A percentile compares a stretch with the other conserved stretches of the same genome.
These are phyloP conservation scores for Spiraea crenata DNA, from an alignment of 331 rosid species.

Conservation along the genomic window DNA sequence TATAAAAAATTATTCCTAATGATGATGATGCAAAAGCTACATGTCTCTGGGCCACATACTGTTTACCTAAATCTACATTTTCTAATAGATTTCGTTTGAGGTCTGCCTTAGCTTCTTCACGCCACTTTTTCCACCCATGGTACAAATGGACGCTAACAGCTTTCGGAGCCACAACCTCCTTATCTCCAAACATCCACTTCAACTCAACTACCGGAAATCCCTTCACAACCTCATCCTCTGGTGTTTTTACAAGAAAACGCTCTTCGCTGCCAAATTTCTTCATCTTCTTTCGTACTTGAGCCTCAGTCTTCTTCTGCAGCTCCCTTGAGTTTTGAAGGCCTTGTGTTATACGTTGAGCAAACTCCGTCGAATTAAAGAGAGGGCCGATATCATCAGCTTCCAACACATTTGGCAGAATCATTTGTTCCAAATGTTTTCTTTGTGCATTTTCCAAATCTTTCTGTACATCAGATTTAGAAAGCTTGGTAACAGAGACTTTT, in stretches of 20 bases:
- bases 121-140: slow-evolving; percentile 97
- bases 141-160: slow-evolving; percentile 74
- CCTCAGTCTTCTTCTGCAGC: slow-evolving; percentile 61
- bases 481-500: slow-evolving; percentile 50
- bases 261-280: slow-evolving; percentile 70
- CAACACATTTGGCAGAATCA: slow-evolving; percentile 66
- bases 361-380: slow-evolving; percentile 56
- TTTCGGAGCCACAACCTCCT: slow-evolving; percentile 80
- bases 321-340: slow-evolving; percentile 74
- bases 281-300: slow-evolving; percentile 56
- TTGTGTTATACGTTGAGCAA: slow-evolving; percentile 53
- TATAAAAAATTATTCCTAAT: background rate
- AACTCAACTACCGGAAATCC: slow-evolving; percentile 87
- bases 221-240: slow-evolving; percentile 74
- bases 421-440: slow-evolving; percentile 70
- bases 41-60: slow-evolving; percentile 71
- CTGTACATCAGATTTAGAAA: slow-evolving; percentile 66
- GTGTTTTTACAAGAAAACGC: slow-evolving; percentile 51
- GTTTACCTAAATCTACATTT: slow-evolving; percentile 61
- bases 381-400: slow-evolving; percentile 61
- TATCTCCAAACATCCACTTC: slow-evolving; percentile 90
- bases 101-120: slow-evolving; percentile 76
- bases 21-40: slow-evolving; percentile 38
- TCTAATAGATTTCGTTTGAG: slow-evolving; percentile 61
- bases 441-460: slow-evolving; percentile 73